Percentiles rank a stretch among this genome's conserved stretches.
phyloP scores from a whole-genome alignment of 192 early-diverging fungal species.

The Phycomyces nitens region DNA sequence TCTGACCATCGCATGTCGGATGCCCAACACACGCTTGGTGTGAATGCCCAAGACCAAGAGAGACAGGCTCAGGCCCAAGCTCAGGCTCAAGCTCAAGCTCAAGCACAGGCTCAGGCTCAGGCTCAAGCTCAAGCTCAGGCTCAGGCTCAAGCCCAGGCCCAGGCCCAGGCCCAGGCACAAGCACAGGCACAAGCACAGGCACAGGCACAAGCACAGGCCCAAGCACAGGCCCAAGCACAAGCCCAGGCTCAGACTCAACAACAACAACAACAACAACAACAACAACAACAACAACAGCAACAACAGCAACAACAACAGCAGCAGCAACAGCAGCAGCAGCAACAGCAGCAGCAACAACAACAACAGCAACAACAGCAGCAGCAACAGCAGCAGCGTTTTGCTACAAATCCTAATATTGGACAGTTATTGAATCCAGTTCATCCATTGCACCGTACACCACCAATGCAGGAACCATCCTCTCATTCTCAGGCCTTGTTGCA shows the following conservation, averaged over 20 bases:
- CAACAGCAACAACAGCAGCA: constrained; percentile 3
- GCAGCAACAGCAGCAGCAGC: not conserved
- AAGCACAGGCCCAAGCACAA: not conserved
- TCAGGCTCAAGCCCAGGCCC: too few species aligned
- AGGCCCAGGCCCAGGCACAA: too few species aligned
- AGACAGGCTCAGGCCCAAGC: too few species aligned
- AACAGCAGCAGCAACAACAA: not conserved
- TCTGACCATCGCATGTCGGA: not conserved
- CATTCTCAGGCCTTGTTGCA: not conserved
- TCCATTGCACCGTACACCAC: constrained; percentile 8
- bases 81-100: too few species aligned
- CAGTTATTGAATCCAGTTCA: constrained; percentile 32
- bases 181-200: too few species aligned
- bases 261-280: constrained; percentile 10
- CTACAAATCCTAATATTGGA: constrained; percentile 27
- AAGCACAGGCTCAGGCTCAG: too few species aligned
- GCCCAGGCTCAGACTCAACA: not conserved
- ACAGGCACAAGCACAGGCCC: not conserved
- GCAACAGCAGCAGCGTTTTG: constrained; percentile 5
- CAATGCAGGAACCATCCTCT: not conserved
- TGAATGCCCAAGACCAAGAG: too few species aligned
- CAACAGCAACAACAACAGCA: constrained; percentile 1
- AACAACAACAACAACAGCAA: not conserved
- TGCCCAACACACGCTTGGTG: not conserved
- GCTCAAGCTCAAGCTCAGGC: too few species aligned